Base-by-base conservation (phyloP, 257 asterid species). In the Plectranthus barbatus region DNA sequence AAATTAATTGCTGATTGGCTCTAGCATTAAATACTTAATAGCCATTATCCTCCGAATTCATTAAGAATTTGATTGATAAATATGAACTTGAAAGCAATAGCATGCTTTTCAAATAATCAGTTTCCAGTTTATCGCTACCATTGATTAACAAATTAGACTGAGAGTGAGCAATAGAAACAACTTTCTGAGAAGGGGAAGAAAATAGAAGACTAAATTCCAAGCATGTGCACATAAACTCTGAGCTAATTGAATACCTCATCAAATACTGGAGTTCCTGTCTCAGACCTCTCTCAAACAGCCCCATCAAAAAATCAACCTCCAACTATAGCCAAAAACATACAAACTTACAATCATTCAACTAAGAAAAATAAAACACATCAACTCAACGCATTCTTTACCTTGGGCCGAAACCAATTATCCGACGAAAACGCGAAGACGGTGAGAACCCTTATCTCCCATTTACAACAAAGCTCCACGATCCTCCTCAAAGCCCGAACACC, bases 401-500 rank as follows among this genome's bases (percentile, higher is more conserved):
- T 79, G 37, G 95, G 91, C 19, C 94, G 81, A 17, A 64, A 53
- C 94, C 91, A 83, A 64, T 87, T 87, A 17, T 85, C 81, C 7
- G 85, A 75, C 4, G 91, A 87, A 72, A 87, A 85, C 0, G 85
- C 91, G 63, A 85, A 83, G 1, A 84, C 84, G 0, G 95, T 87
- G 6, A 85, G 85, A 59, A 77, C 91, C 44, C 56, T 61, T 11
- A 87, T 79, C 56, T 75, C 80, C 85, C 75, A 83, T 0, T 78
- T 36, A 71, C 83, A 65, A 60, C 77, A 87, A 14, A 87, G 81
- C 42, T 74, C 81, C 18, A 78, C 73, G 9, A 68, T 3, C 47
- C 53, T 54, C 73, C 72, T 76, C 29, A 87, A 34, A n/a, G 85
- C 69, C 67, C 76, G 74, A 10, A 62, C 21, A 4, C 90, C 93